phyloP scores from a whole-genome alignment of 495 filamentous ascomycete genomes.

The Baudoinia panamericana region DNA sequence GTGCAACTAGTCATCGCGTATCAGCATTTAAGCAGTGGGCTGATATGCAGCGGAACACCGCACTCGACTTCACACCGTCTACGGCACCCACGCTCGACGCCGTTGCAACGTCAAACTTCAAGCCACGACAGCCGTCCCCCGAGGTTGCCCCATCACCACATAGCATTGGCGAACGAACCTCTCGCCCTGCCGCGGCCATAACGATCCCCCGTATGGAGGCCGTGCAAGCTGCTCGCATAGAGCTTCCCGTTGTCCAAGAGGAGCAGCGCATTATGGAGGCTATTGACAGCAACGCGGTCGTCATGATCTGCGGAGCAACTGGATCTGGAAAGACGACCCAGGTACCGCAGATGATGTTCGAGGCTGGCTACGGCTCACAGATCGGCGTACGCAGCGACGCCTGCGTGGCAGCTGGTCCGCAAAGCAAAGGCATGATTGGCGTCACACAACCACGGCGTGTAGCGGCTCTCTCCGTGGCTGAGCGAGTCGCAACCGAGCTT shows the following conservation, averaged over 20 bases:
- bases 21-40: slow-evolving; percentile 95
- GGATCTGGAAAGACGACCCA: slow-evolving; percentile 97
- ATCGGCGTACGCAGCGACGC: background rate
- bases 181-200: slow-evolving; percentile 8
- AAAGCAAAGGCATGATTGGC: slow-evolving; percentile 82
- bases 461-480: slow-evolving; percentile 89
- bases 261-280: slow-evolving; percentile 99
- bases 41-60: slow-evolving; percentile 66
- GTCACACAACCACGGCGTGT: slow-evolving; percentile 90
- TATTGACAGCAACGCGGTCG: slow-evolving; percentile 71
- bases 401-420: slow-evolving; percentile 38
- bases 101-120: slow-evolving; percentile 37
- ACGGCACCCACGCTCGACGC: slow-evolving; percentile 1
- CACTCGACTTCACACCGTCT: slow-evolving; percentile 46
- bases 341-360: slow-evolving; percentile 87
- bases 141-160: slow-evolving; percentile 64
- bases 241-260: slow-evolving; percentile 80
- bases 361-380: slow-evolving; percentile 66
- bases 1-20: slow-evolving; percentile 31
- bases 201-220: slow-evolving; percentile 49
- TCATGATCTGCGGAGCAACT: slow-evolving; percentile 90
- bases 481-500: slow-evolving; percentile 75
- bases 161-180: slow-evolving; percentile 29
- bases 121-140: slow-evolving; percentile 48
- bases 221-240: slow-evolving; percentile 64